A percentile compares a stretch with the other conserved stretches of the same genome.
Conservation (phyloP, 768 basidiomycete species). For the Rhodocollybia butyracea region DNA sequence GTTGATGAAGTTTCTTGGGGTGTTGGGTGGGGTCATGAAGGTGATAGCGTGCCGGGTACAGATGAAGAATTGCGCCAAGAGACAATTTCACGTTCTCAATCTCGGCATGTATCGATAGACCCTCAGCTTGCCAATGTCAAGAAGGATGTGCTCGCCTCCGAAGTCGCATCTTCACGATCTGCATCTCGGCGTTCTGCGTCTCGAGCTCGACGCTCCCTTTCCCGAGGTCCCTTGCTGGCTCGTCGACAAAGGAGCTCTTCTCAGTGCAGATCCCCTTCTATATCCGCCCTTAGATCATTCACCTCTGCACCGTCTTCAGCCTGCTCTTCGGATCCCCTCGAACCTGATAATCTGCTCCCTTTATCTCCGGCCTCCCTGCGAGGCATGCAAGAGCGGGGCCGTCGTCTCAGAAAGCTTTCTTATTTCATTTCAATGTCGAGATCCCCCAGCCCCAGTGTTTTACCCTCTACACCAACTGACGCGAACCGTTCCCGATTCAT, state of each 20-base stretch:
- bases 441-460: slow-evolving; percentile 46
- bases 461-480: slow-evolving; percentile 44
- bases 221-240: slow-evolving; percentile 41
- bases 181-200: slow-evolving; percentile 39
- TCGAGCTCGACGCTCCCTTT: slow-evolving; percentile 43
- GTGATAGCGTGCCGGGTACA: slow-evolving; percentile 31
- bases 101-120: slow-evolving; percentile 12
- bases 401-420: slow-evolving; percentile 22
- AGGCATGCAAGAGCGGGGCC: slow-evolving; percentile 23
- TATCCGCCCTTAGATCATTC: slow-evolving; percentile 19
- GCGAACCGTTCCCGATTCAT: neutral
- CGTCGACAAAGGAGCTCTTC: slow-evolving; percentile 32
- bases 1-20: slow-evolving; percentile 82
- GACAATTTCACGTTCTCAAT: slow-evolving; percentile 26
- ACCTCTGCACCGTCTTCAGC: slow-evolving; percentile 20
- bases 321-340: slow-evolving; percentile 21
- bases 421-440: slow-evolving; percentile 29
- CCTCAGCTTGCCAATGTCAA: slow-evolving; percentile 20
- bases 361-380: slow-evolving; percentile 15
- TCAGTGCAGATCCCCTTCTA: slow-evolving; percentile 20
- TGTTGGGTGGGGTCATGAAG: slow-evolving; percentile 64
- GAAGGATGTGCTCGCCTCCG: slow-evolving; percentile 24
- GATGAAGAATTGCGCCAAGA: slow-evolving; percentile 7
- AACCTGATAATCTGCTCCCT: slow-evolving; percentile 21
- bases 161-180: slow-evolving; percentile 31